These are phyloP conservation scores for Pisolithus tinctorius DNA, from an alignment of 768 basidiomycete species.

Conservation along the genomic window DNA sequence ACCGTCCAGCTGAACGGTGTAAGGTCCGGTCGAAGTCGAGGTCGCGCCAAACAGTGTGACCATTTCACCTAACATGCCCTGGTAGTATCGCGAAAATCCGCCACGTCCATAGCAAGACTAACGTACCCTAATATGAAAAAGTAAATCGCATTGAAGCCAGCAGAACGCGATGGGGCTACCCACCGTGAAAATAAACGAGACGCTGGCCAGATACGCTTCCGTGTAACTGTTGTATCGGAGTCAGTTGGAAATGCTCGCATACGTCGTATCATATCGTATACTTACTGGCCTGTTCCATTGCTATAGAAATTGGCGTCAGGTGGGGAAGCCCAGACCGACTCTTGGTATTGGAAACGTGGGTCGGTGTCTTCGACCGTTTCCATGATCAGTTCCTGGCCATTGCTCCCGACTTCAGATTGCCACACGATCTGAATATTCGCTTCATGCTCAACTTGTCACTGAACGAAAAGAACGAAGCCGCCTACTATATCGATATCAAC, in stretches of 20 bases:
- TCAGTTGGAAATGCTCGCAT: background rate
- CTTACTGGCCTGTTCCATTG: conserved; percentile 38
- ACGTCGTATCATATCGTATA: background rate
- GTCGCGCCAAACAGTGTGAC: conserved; percentile 41
- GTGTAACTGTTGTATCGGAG: conserved; percentile 24
- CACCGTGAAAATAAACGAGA: conserved; percentile 35
- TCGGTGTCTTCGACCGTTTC: conserved; percentile 29
- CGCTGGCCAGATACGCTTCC: conserved; percentile 22
- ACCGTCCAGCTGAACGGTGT: conserved; percentile 30
- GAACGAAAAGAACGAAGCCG: background rate
- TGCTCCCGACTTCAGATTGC: conserved; percentile 19
- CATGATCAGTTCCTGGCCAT: conserved; percentile 8
- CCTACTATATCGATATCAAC: conserved; percentile 45
- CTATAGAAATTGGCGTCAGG: conserved; percentile 29
- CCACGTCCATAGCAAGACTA: background rate
- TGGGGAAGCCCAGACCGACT: conserved; percentile 29
- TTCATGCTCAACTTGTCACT: background rate
- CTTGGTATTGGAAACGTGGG: conserved; percentile 31
- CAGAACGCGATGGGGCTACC: conserved; percentile 4
- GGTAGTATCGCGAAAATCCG: background rate
- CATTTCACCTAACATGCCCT: conserved; percentile 29
- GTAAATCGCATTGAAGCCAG: conserved; percentile 3
- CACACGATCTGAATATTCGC: conserved; percentile 15
- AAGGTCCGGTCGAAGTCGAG: conserved; percentile 28
- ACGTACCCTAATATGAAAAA: conserved; percentile 15